Evolutionary conservation across 805 yeast species (phyloP).

Genomic region (Candida caryicola): DNA sequence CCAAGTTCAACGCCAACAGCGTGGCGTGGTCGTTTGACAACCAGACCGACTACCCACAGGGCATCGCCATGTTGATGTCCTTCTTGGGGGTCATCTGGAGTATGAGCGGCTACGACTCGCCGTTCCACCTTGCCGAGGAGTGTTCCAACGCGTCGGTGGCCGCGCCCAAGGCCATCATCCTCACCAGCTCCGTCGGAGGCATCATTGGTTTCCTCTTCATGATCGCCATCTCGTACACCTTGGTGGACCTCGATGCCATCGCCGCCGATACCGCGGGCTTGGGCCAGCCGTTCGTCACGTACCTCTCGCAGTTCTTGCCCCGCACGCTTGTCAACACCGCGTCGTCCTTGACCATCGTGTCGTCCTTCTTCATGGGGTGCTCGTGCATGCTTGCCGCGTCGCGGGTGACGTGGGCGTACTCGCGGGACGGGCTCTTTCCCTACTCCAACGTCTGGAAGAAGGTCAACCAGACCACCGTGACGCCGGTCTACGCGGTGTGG

Average conservation of each 20-base stretch:
- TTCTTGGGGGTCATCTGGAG: constrained; percentile 67
- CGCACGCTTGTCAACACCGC: constrained; percentile 41
- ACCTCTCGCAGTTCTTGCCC: constrained; percentile 47
- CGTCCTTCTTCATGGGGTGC: constrained; percentile 50
- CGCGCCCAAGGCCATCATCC: constrained; percentile 64
- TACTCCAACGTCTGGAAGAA: constrained; percentile 46
- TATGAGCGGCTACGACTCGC: constrained; percentile 74
- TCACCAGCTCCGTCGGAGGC: constrained; percentile 57
- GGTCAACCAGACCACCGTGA: constrained; percentile 51
- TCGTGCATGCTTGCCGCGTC: constrained; percentile 66
- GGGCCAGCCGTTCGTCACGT: constrained; percentile 61
- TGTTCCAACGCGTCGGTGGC: constrained; percentile 61
- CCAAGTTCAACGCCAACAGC: constrained; percentile 49
- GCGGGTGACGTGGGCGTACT: constrained; percentile 63
- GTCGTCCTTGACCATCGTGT: constrained; percentile 37
- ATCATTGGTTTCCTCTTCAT: constrained; percentile 54
- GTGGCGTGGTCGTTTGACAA: constrained; percentile 56
- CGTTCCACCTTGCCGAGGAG: constrained; percentile 75
- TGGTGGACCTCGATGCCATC: constrained; percentile 47
- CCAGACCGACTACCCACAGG: constrained; percentile 62
- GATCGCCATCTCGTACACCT: constrained; percentile 60
- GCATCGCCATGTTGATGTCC: constrained; percentile 54
- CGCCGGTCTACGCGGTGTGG: constrained; percentile 68
- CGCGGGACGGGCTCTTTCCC: constrained; percentile 69
- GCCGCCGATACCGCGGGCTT: constrained; percentile 46